Base-by-base conservation (phyloP, 2,329 filamentous ascomycete genomes). In the Diplodia sapinea region DNA sequence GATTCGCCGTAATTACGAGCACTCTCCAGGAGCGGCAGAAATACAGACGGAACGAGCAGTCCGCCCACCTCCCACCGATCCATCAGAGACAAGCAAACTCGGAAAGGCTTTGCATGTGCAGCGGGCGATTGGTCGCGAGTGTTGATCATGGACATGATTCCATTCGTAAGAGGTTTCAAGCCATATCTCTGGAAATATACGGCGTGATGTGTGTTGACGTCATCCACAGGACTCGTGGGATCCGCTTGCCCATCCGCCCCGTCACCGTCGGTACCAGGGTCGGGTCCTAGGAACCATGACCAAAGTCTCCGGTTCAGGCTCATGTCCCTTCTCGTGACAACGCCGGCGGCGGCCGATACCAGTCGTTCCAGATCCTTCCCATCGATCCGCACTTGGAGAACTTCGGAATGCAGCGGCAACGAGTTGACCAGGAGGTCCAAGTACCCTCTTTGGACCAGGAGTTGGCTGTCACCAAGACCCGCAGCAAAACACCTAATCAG, bases 21-120 rank as follows among this genome's bases (percentile, higher is more conserved):
- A 72, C 90, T 96, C 75, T 89, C 86, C 72, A 99, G 87, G 31
- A 94, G 89, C 3, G 94, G 91, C 15, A 97, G 83, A 74, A 99
- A 98, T 15, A 98, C 87, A 69, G 93, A 89, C 0, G 94, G 92
- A 1, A 98, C 90, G 56, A 99, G 89, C 20, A 94, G 84, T 1
- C 93, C 93, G 36, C 95, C 95, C 71, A 99, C 94, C 77, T 99
- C 95, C 94, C 93, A 98, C 68, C 94, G 89, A 79, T 99, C 95
- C 95, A 99, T 98, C 64, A 99, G 83, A 17, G 96, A 97, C 2
- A 98, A 85, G 74, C 93, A 96, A 70, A 98, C 92, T 67, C 94
- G 89, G 75, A 96, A 97, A 0, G 95, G 94, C 49, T 89, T 89
- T 23, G 93, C 92, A 76, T 89, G 86, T 74, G 96, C 92, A 0